Base-by-base conservation (phyloP, 345 rosid species). In the Crucihimalaya himalaica region DNA sequence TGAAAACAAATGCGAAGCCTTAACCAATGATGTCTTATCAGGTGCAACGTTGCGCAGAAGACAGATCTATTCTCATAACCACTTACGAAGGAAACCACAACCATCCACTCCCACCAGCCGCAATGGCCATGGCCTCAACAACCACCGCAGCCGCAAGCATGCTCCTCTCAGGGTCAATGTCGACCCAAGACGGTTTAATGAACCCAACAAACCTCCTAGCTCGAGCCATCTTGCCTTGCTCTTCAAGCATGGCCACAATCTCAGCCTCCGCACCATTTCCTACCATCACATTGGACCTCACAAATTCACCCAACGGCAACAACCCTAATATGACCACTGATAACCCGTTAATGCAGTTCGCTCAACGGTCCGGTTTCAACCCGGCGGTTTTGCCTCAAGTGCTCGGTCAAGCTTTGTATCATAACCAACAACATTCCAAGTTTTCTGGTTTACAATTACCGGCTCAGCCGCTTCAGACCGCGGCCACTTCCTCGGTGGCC, bases 241-340 rank as follows among this genome's bases (percentile, higher is more conserved):
- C 98, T 8, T 80, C 99, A 55, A 87, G 81, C 81, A 74, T 92
- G 97, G 99, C 99, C 5, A 92, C 99, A 0, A 92, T 95, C 80
- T 95, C 98, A 63, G 99, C 99, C 35, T 95, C 99, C 0, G 99
- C 99, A 0, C 98, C 98, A 20, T 95, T 95, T 73, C 99, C 99
- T 8, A 92, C 99, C 0, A 87, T 95, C 50, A 95, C 99, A 48
- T 46, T 95, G 19, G 99, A 95, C 86, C 97, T 95, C 18, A 95
- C 12, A 85, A 90, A 46, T 64, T 31, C 81, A 43, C 31, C 81
- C 56, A 78, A 66, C 74, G 65, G 69, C 9, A 72, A 52, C 89
- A 87, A 25, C 63, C 77, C 47, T 78, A 85, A 52, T 81, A 79
- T 64, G 71, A 50, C 50, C 28, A 31, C 50, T 66, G 66, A 72